These are phyloP conservation scores for Penicillium verrucosum DNA, from an alignment of 2,329 filamentous ascomycete species.

Conservation along the genomic window DNA sequence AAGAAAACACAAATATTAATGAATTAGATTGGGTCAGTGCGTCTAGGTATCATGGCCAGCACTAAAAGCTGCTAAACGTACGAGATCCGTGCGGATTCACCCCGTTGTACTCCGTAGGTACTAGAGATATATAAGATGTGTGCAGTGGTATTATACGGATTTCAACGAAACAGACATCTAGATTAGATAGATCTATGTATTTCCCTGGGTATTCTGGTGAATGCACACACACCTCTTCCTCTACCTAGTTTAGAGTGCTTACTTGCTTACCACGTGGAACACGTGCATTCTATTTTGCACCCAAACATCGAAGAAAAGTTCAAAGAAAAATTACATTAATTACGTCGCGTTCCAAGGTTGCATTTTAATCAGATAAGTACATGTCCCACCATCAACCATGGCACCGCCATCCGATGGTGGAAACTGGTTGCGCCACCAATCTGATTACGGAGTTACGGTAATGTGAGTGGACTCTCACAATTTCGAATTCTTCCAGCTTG, in stretches of 20 bases:
- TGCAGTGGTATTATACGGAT: not conserved
- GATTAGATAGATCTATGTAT: not conserved
- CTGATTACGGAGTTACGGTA: not conserved
- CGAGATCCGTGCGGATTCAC: not conserved
- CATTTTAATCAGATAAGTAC: conserved; percentile 3
- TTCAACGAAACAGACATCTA: not conserved
- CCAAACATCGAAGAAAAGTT: not conserved
- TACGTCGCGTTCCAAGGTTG: not conserved
- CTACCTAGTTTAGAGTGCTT: not conserved
- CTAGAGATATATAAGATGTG: not conserved
- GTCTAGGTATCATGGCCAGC: not conserved
- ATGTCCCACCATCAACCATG: not conserved
- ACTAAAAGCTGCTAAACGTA: not conserved
- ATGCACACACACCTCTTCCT: not conserved
- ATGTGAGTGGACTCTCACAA: conserved; percentile 18
- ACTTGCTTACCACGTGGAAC: not conserved
- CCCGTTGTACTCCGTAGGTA: not conserved
- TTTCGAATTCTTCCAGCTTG: conserved; percentile 53
- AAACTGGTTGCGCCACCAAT: not conserved
- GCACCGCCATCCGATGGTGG: not conserved
- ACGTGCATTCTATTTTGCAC: not conserved
- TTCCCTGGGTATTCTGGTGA: not conserved
- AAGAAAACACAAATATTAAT: not conserved
- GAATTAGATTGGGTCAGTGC: not conserved
- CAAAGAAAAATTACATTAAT: not conserved